Percentiles rank a stretch among this genome's conserved stretches.
Evolutionary conservation across 352 stramenopile genomes (phyloP).

Genomic region (Aphanomyces invadans): DNA sequence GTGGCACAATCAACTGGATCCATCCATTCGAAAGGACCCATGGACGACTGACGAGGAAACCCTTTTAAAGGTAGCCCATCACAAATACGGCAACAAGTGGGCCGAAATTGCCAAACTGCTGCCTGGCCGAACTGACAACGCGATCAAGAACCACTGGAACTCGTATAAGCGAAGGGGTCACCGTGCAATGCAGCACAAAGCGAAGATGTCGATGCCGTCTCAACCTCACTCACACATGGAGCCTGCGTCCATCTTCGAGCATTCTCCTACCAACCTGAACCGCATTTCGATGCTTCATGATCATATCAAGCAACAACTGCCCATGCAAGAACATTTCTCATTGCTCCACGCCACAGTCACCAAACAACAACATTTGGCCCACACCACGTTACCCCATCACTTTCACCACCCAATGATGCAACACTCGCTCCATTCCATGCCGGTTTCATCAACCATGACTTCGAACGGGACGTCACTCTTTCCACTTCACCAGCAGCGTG

Average conservation of each 20-base stretch:
- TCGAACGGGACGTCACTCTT: no score
- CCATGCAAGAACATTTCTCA: neutral
- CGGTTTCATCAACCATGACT: neutral
- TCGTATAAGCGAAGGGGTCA: conserved; percentile 51
- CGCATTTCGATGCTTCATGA: neutral
- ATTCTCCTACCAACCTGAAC: neutral
- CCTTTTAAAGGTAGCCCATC: conserved; percentile 57
- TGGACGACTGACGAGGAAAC: conserved; percentile 88
- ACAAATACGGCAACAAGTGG: conserved; percentile 86
- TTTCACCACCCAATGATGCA: neutral
- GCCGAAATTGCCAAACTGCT: conserved; percentile 86
- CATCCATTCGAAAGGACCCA: conserved; percentile 86
- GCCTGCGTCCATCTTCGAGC: neutral
- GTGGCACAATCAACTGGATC: conserved; percentile 95
- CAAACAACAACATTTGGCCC: neutral
- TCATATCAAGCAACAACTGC: neutral
- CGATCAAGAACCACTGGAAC: conserved; percentile 91
- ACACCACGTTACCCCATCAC: neutral
- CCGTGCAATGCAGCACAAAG: neutral
- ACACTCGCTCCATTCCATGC: neutral
- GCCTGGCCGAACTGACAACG: conserved; percentile 82
- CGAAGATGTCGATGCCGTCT: neutral
- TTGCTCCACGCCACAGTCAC: neutral
- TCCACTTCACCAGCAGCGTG: neutral
- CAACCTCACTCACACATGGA: neutral